Evolutionary conservation across 116 monocot species (phyloP).

Genomic region (Posidonia oceanica): DNA sequence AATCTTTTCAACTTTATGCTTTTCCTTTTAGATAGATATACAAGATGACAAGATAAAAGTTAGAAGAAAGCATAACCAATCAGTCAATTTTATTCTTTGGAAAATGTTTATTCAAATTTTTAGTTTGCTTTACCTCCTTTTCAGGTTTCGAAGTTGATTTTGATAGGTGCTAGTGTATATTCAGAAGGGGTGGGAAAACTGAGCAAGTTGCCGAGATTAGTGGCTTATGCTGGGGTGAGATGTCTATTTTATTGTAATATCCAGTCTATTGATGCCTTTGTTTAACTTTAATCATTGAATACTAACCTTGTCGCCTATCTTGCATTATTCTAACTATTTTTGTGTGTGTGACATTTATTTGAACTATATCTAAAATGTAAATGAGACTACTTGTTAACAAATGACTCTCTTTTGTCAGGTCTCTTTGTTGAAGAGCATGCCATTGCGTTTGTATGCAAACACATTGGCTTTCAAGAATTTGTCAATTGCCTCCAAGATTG

Average conservation of each 20-base stretch:
- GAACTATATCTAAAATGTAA: background rate
- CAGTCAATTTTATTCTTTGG: background rate
- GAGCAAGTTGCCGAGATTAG: conserved; percentile 41
- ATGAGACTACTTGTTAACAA: background rate
- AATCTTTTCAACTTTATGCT: background rate
- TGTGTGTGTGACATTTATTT: no score
- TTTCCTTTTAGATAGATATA: background rate
- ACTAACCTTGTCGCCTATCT: no score
- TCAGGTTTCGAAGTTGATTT: conserved; percentile 62
- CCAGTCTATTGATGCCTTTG: no score
- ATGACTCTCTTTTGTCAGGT: conserved; percentile 24
- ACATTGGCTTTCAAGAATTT: conserved; percentile 41
- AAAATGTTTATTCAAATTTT: background rate
- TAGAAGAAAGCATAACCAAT: no score
- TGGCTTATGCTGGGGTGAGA: conserved; percentile 95
- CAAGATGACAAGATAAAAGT: no score
- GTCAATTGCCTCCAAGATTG: conserved; percentile 28
- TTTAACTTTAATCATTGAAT: no score
- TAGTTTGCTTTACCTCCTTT: background rate
- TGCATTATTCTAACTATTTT: no score
- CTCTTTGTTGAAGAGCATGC: conserved; percentile 63
- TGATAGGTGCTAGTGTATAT: conserved; percentile 77
- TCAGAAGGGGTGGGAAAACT: conserved; percentile 63
- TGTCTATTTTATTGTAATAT: background rate
- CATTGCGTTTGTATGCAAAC: conserved; percentile 60